These are phyloP conservation scores for Ustilago loliicola DNA, from an alignment of 1,284 basidiomycete species.

Conservation along the genomic window DNA sequence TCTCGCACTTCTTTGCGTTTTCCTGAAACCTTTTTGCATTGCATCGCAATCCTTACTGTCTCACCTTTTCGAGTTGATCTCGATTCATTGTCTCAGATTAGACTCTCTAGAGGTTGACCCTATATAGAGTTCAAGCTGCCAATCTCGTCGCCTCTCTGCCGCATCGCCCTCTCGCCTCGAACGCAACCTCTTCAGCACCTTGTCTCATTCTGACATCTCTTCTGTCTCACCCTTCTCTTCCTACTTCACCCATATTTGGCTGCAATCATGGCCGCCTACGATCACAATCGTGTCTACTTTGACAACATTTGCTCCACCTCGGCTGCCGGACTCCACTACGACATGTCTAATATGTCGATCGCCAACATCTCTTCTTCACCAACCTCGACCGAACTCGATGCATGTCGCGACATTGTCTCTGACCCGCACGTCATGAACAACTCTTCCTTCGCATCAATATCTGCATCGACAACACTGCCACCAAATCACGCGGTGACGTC, in stretches of 20 bases:
- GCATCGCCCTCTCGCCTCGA: neutral
- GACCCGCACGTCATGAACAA: conserved; percentile 1
- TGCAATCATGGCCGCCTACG: conserved; percentile 22
- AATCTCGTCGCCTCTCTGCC: conserved; percentile 14
- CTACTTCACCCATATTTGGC: neutral
- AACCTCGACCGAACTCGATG: conserved; percentile 1
- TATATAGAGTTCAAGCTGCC: conserved; percentile 17
- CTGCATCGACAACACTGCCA: conserved; percentile 5
- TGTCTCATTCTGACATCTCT: conserved; percentile 17
- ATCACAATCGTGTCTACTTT: conserved; percentile 27
- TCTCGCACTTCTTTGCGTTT: neutral
- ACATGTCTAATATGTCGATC: conserved; percentile 41
- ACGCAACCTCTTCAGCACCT: neutral
- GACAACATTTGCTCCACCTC: conserved; percentile 24
- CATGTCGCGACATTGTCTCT: conserved; percentile 2
- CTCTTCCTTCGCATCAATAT: conserved; percentile 10
- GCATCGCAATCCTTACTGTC: neutral
- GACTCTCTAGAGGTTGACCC: conserved; percentile 1
- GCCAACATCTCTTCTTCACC: conserved; percentile 25
- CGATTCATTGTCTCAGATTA: conserved; percentile 6
- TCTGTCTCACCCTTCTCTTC: conserved; percentile 1
- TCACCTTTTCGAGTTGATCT: conserved; percentile 27
- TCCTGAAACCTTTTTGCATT: neutral
- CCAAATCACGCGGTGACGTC: conserved; percentile 1
- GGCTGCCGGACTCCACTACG: conserved; percentile 21